Base-by-base conservation (phyloP, 257 asterid species). In the Pogostemon cablin region DNA sequence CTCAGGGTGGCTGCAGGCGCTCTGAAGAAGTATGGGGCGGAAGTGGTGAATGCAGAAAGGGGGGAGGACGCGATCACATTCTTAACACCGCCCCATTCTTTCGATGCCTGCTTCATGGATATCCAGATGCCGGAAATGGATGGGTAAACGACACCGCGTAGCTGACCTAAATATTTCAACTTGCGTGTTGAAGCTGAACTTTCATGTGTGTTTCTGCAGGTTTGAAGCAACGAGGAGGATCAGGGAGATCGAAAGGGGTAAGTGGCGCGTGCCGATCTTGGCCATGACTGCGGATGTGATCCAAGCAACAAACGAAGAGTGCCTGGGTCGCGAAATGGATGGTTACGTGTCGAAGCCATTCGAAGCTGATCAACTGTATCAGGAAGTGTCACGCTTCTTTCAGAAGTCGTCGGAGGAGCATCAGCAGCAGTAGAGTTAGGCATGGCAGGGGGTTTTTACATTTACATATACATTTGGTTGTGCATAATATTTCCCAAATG, bases 21-120 rank as follows among this genome's bases (percentile, higher is more conserved):
- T 37, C 80, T 93, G 60, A 87, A 80, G 61, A 93, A 86, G 81
- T 93, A 93, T 54, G 99, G 99, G 11, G 99, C 99, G 55, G 96
- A 93, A 38, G 98, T 93, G 72, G 95, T 84, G 7, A 77, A 86
- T 71, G 90, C 87, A 17, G 98, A 89, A 52, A 78, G 91, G 50
- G 99, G 99, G 61, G 79, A 59, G 75, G 80, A 89, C 5, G 95
- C 99, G 1, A 82, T 93, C 73, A 44, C 79, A 0, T 69, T 81
- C 71, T 73, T 93, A 48, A 85, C 85, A 25, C 99, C 99, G 3
- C 97, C 96, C 12, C 99, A 93, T 79, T 75, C 60, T 9, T 87
- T 93, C 8, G 96, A 93, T 81, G 99, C 99, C n/a, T 93, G 99
- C 70, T 93, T 93, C 85, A 93, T 93, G 99, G 99, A 93, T 70